Evolutionary conservation across 1,139 yeast species (phyloP), one percentile per base, ranked within the genome.

Genomic region (Arxiozyma heterogenica): DNA sequence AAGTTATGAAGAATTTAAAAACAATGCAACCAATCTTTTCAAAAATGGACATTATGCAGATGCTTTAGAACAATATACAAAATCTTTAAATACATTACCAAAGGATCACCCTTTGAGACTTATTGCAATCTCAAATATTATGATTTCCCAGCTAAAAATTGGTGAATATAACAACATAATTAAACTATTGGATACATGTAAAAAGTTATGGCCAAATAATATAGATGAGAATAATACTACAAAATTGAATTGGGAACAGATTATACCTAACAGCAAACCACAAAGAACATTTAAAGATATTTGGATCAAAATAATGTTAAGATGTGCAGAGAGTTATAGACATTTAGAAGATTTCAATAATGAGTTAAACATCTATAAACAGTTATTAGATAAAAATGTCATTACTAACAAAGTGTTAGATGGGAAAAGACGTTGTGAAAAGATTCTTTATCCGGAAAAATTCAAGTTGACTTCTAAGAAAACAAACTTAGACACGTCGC

Each of bases 321-420:
- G 86, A 57, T 80, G 82, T 61, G 98, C 97, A 0, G 97, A 93
- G 64, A 84, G 91, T 1, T 75, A 83, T 50, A 98, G 94, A 68
- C 81, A 82, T 69, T 66, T 83, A 58, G 98, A 94, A 64, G 78
- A 77, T 58, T 87, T 78, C 67, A 69, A 74, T 52, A 82, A 79
- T 7, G 84, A 98, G 0, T 74, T 87, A 44, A 74, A 71, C 0
- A 69, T 78, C 9, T 91, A 90, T 75, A 78, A 76, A 57, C 68
- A 73, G 47, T 73, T 91, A 53, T 77, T 93, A 41, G 78, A 80
- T 55, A 79, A 81, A 54, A 96, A 96, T 0, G 79, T 79, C 34
- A 79, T 83, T 2, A 81, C 82, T 44, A 81, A 83, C 57, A 75
- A 79, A 49, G 75, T 83, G 0, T 73, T 91, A 77, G 96, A 88